Evolutionary conservation across 2,329 filamentous ascomycete genomes (phyloP).

Genomic region (Arachnomyces sp.): DNA sequence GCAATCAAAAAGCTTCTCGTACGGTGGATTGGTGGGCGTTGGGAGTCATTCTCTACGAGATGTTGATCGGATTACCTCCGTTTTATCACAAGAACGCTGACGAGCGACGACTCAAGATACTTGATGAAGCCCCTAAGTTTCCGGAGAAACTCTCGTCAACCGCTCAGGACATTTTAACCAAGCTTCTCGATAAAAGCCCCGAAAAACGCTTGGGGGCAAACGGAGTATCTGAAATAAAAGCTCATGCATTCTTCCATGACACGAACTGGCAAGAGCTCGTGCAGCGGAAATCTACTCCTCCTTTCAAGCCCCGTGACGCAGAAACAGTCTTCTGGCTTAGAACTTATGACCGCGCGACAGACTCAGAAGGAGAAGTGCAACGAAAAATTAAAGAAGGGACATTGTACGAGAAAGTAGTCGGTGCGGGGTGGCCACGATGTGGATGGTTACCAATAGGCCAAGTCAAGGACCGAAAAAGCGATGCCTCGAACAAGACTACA

Average conservation of each 20-base stretch:
- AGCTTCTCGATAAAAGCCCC: conserved; percentile 4
- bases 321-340: conserved; percentile 4
- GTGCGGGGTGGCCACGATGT: not conserved
- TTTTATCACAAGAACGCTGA: conserved; percentile 5
- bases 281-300: conserved; percentile 5
- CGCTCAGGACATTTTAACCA: conserved; percentile 5
- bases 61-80: conserved; percentile 8
- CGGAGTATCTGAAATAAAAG: conserved; percentile 6
- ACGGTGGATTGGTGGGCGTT: conserved; percentile 11
- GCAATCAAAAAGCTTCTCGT: conserved; percentile 4
- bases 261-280: conserved; percentile 5
- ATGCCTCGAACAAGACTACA: not conserved
- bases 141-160: conserved; percentile 2
- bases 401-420: not conserved
- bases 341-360: not conserved
- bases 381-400: conserved; percentile 4
- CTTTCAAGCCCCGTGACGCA: conserved; percentile 7
- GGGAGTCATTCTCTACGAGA: conserved; percentile 12
- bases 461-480: not conserved
- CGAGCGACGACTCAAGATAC: conserved; percentile 1
- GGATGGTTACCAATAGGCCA: not conserved
- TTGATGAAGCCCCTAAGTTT: conserved; percentile 1
- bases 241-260: conserved; percentile 6
- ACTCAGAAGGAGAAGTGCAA: not conserved
- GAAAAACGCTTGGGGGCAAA: conserved; percentile 5